These are phyloP conservation scores for Metschnikowia bowlesiae DNA, from an alignment of 805 yeast genomes.

Conservation along the genomic window DNA sequence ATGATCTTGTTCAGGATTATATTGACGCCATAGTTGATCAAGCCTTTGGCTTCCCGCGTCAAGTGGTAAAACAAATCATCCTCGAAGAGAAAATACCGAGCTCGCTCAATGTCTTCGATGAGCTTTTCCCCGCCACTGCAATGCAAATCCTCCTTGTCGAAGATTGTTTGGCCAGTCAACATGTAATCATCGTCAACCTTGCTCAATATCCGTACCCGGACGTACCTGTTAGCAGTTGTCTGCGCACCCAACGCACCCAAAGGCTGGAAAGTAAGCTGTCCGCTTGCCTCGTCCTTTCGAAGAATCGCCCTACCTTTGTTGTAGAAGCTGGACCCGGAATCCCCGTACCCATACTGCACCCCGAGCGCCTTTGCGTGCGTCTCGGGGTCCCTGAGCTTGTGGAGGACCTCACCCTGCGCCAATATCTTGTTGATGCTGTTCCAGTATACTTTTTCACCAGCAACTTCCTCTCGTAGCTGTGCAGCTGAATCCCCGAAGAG, in stretches of 20 bases:
- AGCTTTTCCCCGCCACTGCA: conserved; percentile 15
- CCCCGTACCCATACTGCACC: conserved; percentile 86
- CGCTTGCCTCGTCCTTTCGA: conserved; percentile 40
- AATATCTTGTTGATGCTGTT: conserved; percentile 42
- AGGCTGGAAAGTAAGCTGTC: conserved; percentile 33
- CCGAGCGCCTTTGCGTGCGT: conserved; percentile 55
- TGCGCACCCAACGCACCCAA: conserved; percentile 22
- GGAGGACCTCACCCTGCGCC: conserved; percentile 54
- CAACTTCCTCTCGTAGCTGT: conserved; percentile 50
- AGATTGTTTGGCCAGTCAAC: conserved; percentile 54
- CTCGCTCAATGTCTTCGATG: conserved; percentile 55
- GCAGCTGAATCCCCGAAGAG: conserved; percentile 49
- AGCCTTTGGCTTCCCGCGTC: conserved; percentile 65
- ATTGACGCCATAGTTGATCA: conserved; percentile 66
- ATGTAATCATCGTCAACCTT: conserved; percentile 51
- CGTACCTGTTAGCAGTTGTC: conserved; percentile 40
- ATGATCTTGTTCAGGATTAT: conserved; percentile 61
- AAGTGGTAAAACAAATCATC: conserved; percentile 81
- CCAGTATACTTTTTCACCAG: conserved; percentile 69
- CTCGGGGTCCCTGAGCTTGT: conserved; percentile 56
- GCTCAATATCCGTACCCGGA: conserved; percentile 57
- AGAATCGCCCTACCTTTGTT: conserved; percentile 76
- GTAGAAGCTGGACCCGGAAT: conserved; percentile 74
- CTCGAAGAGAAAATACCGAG: conserved; percentile 77
- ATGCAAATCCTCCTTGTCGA: conserved; percentile 15